Base-by-base conservation (phyloP, 2,329 filamentous ascomycete genomes). In the Claviceps digitariae region DNA sequence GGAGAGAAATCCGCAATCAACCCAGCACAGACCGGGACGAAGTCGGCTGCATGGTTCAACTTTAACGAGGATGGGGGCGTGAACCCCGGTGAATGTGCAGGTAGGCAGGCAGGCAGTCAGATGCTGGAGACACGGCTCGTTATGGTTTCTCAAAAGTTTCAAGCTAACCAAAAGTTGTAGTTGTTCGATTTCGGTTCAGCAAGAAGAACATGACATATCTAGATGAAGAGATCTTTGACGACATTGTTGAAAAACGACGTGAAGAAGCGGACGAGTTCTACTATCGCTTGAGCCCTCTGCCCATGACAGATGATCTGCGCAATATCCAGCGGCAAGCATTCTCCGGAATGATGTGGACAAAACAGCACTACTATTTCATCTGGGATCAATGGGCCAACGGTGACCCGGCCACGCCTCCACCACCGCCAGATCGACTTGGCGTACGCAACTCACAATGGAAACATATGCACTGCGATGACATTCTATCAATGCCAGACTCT, bases 381-480 rank as follows among this genome's bases (percentile, higher is more conserved):
- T 96, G 90, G 89, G 90, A 97, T 59, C 87, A 97, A 66, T 97
- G 91, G 91, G 90, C 90, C 27, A 95, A 95, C 58, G 91, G 91
- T 51, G 91, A 97, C 65, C 90, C 90, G 12, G 79, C 77, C 48
- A 88, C 90, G 74, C 89, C 90, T 45, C 87, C 91, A 34, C 93
- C 93, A 27, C 91, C 91, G 1, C 75, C 85, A 1, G 78, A 79
- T 41, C 79, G 91, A 53, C 95, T 93, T 67, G 76, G 79, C 2
- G 79, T 97, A 54, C 83, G 91, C 56, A 97, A 97, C 65, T 74
- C 81, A 40, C 82, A 94, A 57, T 97, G 93, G 93, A 94, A 87
- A 64, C 91, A 97, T 68, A 83, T 97, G 77, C 80, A 96, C 68
- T 82, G 95, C 61, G 93, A 97, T 60, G 91, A 97, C 65, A 90